phyloP scores from a whole-genome alignment of 495 filamentous ascomycete species.

The Podospora pseudopauciseta region DNA sequence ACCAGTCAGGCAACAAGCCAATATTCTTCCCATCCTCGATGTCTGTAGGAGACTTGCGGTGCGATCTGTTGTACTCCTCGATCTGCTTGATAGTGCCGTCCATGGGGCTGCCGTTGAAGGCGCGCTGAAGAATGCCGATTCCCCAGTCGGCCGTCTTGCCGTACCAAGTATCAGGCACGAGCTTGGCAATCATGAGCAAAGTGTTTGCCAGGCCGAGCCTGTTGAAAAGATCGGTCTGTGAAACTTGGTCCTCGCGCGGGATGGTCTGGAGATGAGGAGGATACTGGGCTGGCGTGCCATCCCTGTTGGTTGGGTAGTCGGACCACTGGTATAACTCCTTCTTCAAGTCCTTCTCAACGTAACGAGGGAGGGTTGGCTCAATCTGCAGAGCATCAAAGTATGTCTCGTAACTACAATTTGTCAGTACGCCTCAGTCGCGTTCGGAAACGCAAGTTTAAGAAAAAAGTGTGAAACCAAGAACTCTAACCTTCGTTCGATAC shows the following conservation, averaged over 20 bases:
- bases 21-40: slow-evolving; percentile 41
- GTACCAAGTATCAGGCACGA: slow-evolving; percentile 33
- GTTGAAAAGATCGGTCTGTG: slow-evolving; percentile 32
- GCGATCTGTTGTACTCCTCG: slow-evolving; percentile 36
- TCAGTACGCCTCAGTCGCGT: not conserved
- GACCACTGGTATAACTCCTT: slow-evolving; percentile 32
- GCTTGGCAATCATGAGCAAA: slow-evolving; percentile 32
- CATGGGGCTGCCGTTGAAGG: slow-evolving; percentile 31
- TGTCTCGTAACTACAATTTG: slow-evolving; percentile 30
- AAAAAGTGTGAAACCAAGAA: too few relatives aligned
- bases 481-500: slow-evolving; percentile 39
- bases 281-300: slow-evolving; percentile 29
- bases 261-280: slow-evolving; percentile 37
- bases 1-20: slow-evolving; percentile 47
- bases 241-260: slow-evolving; percentile 26
- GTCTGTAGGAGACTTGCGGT: slow-evolving; percentile 38
- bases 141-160: slow-evolving; percentile 26
- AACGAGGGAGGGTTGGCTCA: slow-evolving; percentile 35
- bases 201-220: slow-evolving; percentile 31
- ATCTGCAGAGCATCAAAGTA: slow-evolving; percentile 35
- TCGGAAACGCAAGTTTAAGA: too few relatives aligned
- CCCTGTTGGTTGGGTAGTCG: slow-evolving; percentile 26
- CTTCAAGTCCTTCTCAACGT: slow-evolving; percentile 29
- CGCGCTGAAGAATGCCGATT: slow-evolving; percentile 27
- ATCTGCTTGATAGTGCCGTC: slow-evolving; percentile 38